Evolutionary conservation across 495 filamentous ascomycete genomes (phyloP).

Genomic region (Aspergillus funiculosus): DNA sequence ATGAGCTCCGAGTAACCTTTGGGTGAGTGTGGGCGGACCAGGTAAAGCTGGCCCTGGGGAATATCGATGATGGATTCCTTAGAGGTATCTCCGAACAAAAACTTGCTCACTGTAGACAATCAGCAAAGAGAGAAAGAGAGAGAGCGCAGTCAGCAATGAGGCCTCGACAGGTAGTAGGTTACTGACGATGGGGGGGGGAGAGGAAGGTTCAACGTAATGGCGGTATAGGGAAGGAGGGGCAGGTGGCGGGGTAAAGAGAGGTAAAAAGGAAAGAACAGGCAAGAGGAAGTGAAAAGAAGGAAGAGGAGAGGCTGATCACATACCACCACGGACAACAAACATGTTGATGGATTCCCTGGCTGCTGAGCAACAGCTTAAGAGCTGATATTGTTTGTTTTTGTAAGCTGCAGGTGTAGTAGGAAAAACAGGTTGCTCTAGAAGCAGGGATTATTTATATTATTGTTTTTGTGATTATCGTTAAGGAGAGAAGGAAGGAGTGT

Average conservation of each 20-base stretch:
- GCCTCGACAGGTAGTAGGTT: background rate
- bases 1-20: constrained; percentile 98
- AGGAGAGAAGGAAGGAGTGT: constrained; percentile 1
- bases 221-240: constrained; percentile 29
- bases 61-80: constrained; percentile 94
- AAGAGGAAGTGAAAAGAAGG: constrained; percentile 5
- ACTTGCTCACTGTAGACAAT: constrained; percentile 65
- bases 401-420: background rate
- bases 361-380: constrained; percentile 23
- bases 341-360: constrained; percentile 44
- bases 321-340: constrained; percentile 71
- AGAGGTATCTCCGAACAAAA: constrained; percentile 84
- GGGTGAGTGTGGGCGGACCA: constrained; percentile 88
- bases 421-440: constrained; percentile 2
- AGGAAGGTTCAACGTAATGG: background rate
- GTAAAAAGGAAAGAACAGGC: background rate
- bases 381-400: constrained; percentile 16
- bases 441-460: constrained; percentile 11
- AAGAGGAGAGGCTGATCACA: constrained; percentile 24
- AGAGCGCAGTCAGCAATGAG: too few species aligned
- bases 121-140: background rate
- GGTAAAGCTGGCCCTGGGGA: constrained; percentile 90
- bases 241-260: constrained; percentile 26
- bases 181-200: background rate
- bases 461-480: too few species aligned